Percentiles rank a stretch among this genome's conserved stretches.
Conservation (phyloP, 2,329 filamentous ascomycete species). For the Cladosporium velox region DNA sequence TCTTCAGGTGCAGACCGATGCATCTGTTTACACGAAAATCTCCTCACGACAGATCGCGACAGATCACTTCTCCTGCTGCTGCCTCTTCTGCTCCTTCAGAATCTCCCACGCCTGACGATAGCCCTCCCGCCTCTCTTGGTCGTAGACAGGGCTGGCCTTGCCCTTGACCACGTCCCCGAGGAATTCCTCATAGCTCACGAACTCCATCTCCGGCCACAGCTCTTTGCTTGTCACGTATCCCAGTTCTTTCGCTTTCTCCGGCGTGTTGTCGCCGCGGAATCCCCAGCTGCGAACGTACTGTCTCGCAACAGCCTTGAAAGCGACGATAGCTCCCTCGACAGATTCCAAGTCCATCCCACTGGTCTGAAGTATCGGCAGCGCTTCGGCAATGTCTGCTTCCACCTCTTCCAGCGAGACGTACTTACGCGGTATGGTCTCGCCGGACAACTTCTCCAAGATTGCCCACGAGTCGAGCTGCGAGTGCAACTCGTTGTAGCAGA, state of each 20-base stretch:
- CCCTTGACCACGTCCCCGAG: slow-evolving; percentile 46
- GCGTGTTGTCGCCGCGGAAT: slow-evolving; percentile 56
- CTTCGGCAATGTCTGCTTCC: slow-evolving; percentile 38
- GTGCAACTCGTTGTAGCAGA: slow-evolving; percentile 51
- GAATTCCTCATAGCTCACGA: slow-evolving; percentile 44
- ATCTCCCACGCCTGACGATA: not conserved
- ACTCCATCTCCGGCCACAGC: slow-evolving; percentile 56
- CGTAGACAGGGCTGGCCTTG: slow-evolving; percentile 29
- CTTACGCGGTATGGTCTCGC: slow-evolving; percentile 45
- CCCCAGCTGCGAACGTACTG: slow-evolving; percentile 52
- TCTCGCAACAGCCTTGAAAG: slow-evolving; percentile 40
- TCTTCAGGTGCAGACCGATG: not conserved
- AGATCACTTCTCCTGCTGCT: not conserved
- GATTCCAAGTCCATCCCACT: slow-evolving; percentile 32
- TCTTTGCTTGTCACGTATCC: slow-evolving; percentile 52
- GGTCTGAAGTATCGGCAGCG: slow-evolving; percentile 30
- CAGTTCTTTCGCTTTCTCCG: slow-evolving; percentile 56
- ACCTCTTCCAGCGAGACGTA: slow-evolving; percentile 41
- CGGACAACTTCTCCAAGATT: slow-evolving; percentile 50
- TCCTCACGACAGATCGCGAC: too few species aligned
- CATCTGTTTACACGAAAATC: not conserved
- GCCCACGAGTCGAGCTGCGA: slow-evolving; percentile 51
- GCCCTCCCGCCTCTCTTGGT: not conserved
- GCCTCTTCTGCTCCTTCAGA: not conserved
- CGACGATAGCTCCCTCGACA: slow-evolving; percentile 31